A percentile compares a stretch with the other conserved stretches of the same genome.
Evolutionary conservation across 1,284 basidiomycete species (phyloP).

Genomic region (Malassezia psittaci): DNA sequence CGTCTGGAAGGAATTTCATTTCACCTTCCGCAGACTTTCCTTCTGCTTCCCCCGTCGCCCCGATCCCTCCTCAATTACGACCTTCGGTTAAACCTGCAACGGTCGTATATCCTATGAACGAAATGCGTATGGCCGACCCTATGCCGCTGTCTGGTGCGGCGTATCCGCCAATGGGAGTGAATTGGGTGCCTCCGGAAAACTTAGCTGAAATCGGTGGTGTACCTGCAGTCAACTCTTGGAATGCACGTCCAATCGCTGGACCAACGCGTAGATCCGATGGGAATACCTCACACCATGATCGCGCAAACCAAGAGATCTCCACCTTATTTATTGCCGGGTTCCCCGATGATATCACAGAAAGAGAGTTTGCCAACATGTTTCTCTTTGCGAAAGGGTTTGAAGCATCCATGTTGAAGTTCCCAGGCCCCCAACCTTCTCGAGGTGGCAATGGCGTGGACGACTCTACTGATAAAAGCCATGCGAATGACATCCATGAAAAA

Average conservation of each 20-base stretch:
- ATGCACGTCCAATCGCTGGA: neutral
- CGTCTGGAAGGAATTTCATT: neutral
- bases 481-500: neutral
- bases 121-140: neutral
- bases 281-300: neutral
- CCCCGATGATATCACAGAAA: constrained; percentile 97
- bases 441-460: neutral
- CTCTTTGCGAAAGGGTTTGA: constrained; percentile 91
- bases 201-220: neutral
- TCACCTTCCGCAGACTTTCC: neutral
- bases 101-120: neutral
- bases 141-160: neutral
- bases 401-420: constrained; percentile 79
- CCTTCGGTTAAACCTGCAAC: neutral
- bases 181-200: neutral
- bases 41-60: neutral
- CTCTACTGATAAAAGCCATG: neutral
- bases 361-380: constrained; percentile 99
- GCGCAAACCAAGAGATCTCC: constrained; percentile 61
- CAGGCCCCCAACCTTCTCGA: constrained; percentile 20
- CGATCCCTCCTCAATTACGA: neutral
- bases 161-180: neutral
- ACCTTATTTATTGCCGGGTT: constrained; percentile 98
- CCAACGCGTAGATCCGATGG: neutral
- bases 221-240: neutral